These are phyloP conservation scores for Eustoma russellianum DNA, from an alignment of 257 asterid species.

Conservation along the genomic window DNA sequence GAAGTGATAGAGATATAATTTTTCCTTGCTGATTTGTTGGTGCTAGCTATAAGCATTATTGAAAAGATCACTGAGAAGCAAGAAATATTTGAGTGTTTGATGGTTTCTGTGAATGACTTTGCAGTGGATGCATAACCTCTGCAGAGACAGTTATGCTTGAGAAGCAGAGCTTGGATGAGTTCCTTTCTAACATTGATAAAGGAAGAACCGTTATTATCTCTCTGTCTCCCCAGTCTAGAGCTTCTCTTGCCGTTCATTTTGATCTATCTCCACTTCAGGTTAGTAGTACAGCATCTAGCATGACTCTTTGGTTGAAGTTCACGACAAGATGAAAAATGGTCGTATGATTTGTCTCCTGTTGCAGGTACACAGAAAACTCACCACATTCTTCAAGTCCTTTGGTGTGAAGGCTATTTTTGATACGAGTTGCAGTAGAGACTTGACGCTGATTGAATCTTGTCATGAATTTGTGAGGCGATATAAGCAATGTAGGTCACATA, in stretches of 20 bases:
- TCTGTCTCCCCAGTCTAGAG: conserved; percentile 92
- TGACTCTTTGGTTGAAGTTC: neutral
- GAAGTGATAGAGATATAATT: neutral
- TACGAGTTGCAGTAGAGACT: conserved; percentile 89
- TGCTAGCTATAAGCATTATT: neutral
- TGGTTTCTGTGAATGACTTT: conserved; percentile 19
- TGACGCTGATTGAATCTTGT: conserved; percentile 84
- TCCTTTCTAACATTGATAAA: conserved; percentile 46
- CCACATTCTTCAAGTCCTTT: conserved; percentile 73
- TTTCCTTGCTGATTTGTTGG: neutral
- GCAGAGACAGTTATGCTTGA: conserved; percentile 99
- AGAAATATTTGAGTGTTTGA: neutral
- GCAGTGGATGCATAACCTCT: conserved; percentile 96
- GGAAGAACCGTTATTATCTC: conserved; percentile 79
- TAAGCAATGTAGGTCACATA: conserved; percentile 31
- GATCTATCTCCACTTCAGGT: conserved; percentile 72
- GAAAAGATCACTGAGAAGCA: too few relatives aligned
- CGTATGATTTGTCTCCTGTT: neutral
- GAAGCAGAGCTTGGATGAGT: conserved; percentile 94
- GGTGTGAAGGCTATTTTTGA: conserved; percentile 90
- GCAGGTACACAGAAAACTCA: conserved; percentile 74
- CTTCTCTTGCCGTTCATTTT: conserved; percentile 87
- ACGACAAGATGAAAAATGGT: too few relatives aligned
- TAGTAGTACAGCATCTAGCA: conserved; percentile 2
- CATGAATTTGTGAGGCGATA: conserved; percentile 71